Evolutionary conservation across 176 grass and related monocot genomes (phyloP).

Genomic region (Triticum monococcum): DNA sequence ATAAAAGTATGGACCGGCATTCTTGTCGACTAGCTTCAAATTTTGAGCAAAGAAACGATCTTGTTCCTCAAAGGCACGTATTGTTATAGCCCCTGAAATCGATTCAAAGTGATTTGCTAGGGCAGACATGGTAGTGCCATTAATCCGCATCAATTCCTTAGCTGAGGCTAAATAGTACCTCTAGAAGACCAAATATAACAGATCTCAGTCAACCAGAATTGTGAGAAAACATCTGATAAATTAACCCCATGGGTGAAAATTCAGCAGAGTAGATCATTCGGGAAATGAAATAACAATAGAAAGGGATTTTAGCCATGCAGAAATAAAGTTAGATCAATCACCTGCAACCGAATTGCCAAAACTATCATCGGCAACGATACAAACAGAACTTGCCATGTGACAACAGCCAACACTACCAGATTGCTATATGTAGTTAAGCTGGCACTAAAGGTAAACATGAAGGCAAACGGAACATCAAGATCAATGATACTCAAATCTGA

Average conservation of each 20-base stretch:
- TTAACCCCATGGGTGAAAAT: background rate
- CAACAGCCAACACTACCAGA: conserved; percentile 76
- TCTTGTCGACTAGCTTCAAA: conserved; percentile 79
- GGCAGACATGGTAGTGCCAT: conserved; percentile 92
- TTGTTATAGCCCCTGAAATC: conserved; percentile 73
- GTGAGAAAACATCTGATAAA: conserved; percentile 3
- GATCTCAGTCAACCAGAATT: background rate
- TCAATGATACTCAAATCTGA: conserved; percentile 84
- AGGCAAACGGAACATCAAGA: conserved; percentile 76
- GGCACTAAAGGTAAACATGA: conserved; percentile 49
- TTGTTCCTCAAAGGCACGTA: conserved; percentile 76
- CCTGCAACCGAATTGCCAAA: conserved; percentile 74
- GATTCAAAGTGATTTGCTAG: conserved; percentile 93
- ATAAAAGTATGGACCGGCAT: conserved; percentile 77
- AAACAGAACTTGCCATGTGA: conserved; percentile 93
- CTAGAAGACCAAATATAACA: conserved; percentile 36
- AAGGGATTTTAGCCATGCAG: background rate
- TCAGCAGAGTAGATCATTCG: conserved; percentile 3
- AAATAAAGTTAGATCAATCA: conserved; percentile 17
- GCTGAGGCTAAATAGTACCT: conserved; percentile 86
- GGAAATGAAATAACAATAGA: background rate
- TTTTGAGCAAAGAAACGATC: conserved; percentile 75
- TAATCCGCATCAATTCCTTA: conserved; percentile 94
- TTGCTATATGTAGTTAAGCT: conserved; percentile 73
- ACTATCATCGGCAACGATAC: conserved; percentile 60